Base-by-base conservation (phyloP, 208 protist genomes). In the Acanthamoeba royreba region DNA sequence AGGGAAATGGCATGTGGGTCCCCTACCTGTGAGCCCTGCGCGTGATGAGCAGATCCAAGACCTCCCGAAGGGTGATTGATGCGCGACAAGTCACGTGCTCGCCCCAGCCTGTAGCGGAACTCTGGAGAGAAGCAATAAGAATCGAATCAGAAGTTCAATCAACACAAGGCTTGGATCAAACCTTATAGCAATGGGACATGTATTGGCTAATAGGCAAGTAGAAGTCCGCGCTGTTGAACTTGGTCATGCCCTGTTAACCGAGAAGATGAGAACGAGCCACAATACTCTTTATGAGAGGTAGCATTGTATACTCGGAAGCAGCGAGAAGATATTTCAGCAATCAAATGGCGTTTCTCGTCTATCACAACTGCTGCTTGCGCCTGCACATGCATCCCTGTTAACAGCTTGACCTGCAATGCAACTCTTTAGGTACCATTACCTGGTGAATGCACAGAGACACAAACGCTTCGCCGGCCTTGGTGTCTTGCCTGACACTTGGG, bases 371-470 rank as follows among this genome's bases (percentile, higher is more conserved):
- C 83, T 8, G 83, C 83, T 47, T 61, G 83, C 15, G 55, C 55
- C 83, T 88, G 8, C 8, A 2, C 19, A 7, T 28, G 2, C 17
- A 19, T n/a, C n/a, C n/a, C n/a, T n/a, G n/a, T n/a, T n/a, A n/a
- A n/a, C n/a, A n/a, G n/a, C n/a, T 8, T 31, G 7, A 85, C n/a
- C n/a, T n/a, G n/a, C n/a, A n/a, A n/a, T n/a, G n/a, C n/a, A n/a
- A n/a, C n/a, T n/a, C n/a, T n/a, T n/a, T n/a, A n/a, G n/a, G n/a
- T n/a, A 46, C n/a, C 9, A 9, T n/a, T 58, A 88, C 79, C 79
- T 90, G 83, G 49, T 90, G 83, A 35, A 90, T 90, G 83, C 83
- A 90, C 33, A 90, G n/a, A 22, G 83, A 90, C 25, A 90, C 83
- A 42, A 90, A 90, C 1, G 83, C 9, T 38, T 90, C 83, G 1